These are phyloP conservation scores for Chiua sp. DNA, from an alignment of 1,284 basidiomycete species.

Conservation along the genomic window DNA sequence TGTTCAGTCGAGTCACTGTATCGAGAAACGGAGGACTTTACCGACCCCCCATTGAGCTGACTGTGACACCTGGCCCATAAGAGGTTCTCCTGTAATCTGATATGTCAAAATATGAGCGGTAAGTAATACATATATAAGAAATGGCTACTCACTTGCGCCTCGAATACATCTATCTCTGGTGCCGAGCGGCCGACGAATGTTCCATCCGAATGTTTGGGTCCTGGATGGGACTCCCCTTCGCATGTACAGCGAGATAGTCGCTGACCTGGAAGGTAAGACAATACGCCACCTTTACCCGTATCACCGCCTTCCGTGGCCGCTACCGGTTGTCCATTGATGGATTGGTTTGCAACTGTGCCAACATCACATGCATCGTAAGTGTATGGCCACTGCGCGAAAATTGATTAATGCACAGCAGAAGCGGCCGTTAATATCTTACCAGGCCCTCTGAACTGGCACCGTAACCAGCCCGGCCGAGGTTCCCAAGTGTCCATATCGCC, in stretches of 20 bases:
- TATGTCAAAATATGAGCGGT: slow-evolving; percentile 3
- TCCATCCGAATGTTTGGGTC: slow-evolving; percentile 59
- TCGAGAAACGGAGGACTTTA: slow-evolving; percentile 13
- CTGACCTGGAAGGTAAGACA: slow-evolving; percentile 59
- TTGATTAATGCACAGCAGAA: slow-evolving; percentile 5
- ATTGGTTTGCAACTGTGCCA: slow-evolving; percentile 63
- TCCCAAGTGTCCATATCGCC: slow-evolving; percentile 69
- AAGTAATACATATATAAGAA: neutral
- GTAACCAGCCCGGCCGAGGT: slow-evolving; percentile 66
- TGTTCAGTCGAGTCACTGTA: neutral
- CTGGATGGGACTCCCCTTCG: slow-evolving; percentile 58
- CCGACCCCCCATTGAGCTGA: slow-evolving; percentile 71
- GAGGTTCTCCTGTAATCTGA: slow-evolving; percentile 50
- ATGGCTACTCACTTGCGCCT: slow-evolving; percentile 36
- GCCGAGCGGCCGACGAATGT: slow-evolving; percentile 60
- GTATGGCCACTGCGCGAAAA: slow-evolving; percentile 45
- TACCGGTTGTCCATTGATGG: slow-evolving; percentile 42
- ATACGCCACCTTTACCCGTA: slow-evolving; percentile 28
- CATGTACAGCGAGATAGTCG: slow-evolving; percentile 64
- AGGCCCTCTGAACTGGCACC: slow-evolving; percentile 46
- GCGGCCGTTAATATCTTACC: slow-evolving; percentile 23
- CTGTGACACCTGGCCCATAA: slow-evolving; percentile 62
- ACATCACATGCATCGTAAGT: slow-evolving; percentile 58
- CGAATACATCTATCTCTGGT: slow-evolving; percentile 58
- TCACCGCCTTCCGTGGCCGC: slow-evolving; percentile 49